Conservation (phyloP, 2,329 filamentous ascomycete species). For the Lachnellula cervina region DNA sequence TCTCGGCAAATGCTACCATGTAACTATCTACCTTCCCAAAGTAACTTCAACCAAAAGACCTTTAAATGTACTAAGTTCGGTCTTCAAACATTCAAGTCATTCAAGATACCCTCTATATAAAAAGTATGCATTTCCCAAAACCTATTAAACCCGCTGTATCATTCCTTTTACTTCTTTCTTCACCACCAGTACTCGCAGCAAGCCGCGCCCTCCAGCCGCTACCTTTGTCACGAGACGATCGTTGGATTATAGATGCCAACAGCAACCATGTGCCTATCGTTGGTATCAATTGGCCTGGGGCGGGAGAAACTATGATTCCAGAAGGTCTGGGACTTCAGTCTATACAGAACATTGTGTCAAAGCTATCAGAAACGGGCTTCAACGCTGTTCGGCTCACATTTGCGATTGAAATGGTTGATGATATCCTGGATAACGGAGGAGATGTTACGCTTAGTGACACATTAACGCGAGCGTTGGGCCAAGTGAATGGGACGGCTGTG, state of each 20-base stretch:
- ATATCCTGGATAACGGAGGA: constrained; percentile 47
- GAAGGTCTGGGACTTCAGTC: constrained; percentile 61
- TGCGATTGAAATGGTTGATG: constrained; percentile 60
- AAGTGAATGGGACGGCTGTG: constrained; percentile 47
- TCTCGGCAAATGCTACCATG: too few relatives aligned
- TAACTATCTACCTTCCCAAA: too few relatives aligned
- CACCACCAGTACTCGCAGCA: not conserved
- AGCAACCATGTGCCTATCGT: constrained; percentile 44
- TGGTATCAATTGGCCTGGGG: constrained; percentile 59
- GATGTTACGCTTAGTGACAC: constrained; percentile 44
- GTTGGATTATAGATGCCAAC: constrained; percentile 19
- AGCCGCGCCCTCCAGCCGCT: not conserved
- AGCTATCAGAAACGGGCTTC: constrained; percentile 46
- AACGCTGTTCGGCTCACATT: constrained; percentile 60
- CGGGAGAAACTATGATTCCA: constrained; percentile 58
- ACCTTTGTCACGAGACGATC: not conserved
- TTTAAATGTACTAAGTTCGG: too few relatives aligned
- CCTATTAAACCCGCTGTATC: not conserved
- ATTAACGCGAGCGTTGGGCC: constrained; percentile 43
- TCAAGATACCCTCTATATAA: too few relatives aligned
- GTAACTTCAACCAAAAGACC: too few relatives aligned
- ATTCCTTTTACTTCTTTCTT: not conserved
- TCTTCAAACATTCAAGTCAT: too few relatives aligned
- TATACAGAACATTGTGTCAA: constrained; percentile 47
- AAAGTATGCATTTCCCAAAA: not conserved